Conservation (phyloP, 495 filamentous ascomycete genomes). For the Aspergillus egyptiacus region DNA sequence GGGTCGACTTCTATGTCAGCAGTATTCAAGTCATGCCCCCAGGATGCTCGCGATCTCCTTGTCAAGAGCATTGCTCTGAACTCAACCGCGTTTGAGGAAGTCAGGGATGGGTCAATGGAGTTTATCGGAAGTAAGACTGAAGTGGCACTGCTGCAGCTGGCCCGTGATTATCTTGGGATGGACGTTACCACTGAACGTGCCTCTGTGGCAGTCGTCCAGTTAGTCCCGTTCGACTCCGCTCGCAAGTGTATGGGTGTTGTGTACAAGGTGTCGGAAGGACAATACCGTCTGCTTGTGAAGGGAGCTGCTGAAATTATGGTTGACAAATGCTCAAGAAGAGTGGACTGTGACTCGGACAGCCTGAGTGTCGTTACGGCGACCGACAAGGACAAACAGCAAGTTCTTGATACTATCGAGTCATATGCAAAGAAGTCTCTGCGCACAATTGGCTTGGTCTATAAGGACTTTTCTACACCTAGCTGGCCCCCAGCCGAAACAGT, state of each 20-base stretch:
- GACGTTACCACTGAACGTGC: constrained; percentile 54
- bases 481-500: constrained; percentile 52
- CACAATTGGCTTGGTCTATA: constrained; percentile 58
- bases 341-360: constrained; percentile 26
- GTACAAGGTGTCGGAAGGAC: constrained; percentile 48
- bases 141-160: constrained; percentile 59
- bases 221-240: constrained; percentile 63
- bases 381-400: constrained; percentile 21
- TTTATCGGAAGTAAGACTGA: constrained; percentile 71
- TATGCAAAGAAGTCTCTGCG: constrained; percentile 57
- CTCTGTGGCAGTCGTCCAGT: constrained; percentile 53
- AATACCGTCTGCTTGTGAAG: constrained; percentile 61
- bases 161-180: constrained; percentile 57
- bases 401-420: constrained; percentile 43
- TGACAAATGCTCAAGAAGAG: constrained; percentile 39
- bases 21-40: constrained; percentile 35
- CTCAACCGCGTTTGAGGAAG: constrained; percentile 61
- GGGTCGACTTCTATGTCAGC: constrained; percentile 21
- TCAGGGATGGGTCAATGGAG: constrained; percentile 47
- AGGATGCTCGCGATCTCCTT: constrained; percentile 42
- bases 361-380: constrained; percentile 35
- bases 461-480: constrained; percentile 54
- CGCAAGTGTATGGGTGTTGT: constrained; percentile 67
- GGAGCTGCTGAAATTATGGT: constrained; percentile 64
- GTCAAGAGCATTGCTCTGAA: constrained; percentile 59